Evolutionary conservation across 139 green algal species (phyloP).

Genomic region (Coelastrella sp.): DNA sequence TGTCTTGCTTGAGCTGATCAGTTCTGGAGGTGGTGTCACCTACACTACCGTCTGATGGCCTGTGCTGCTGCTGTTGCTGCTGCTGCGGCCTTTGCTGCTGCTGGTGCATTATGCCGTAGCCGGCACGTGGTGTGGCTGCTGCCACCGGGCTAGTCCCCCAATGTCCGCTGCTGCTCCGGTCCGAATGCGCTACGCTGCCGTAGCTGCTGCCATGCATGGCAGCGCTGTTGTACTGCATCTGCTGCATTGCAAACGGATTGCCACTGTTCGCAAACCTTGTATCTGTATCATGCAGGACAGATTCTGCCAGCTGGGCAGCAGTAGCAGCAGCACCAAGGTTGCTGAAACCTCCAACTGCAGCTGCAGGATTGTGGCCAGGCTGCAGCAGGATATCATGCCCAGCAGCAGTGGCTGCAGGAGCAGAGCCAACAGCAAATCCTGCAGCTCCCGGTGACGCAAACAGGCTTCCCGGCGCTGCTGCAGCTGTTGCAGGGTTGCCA

Average conservation of each 20-base stretch:
- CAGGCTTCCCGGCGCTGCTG: too few species aligned
- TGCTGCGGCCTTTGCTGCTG: neutral
- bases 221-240: neutral
- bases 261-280: neutral
- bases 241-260: neutral
- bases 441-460: neutral
- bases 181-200: neutral
- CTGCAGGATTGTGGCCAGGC: neutral
- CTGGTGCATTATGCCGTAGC: slow-evolving; percentile 29
- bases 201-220: neutral
- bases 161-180: neutral
- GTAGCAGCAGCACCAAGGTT: slow-evolving; percentile 6
- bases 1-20: slow-evolving; percentile 7
- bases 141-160: neutral
- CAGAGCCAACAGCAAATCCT: neutral
- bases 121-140: neutral
- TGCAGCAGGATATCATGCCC: slow-evolving; percentile 23
- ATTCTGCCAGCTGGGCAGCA: slow-evolving; percentile 36
- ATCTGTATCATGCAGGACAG: slow-evolving; percentile 19
- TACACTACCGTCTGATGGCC: neutral
- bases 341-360: neutral
- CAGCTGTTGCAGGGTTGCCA: too few species aligned
- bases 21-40: neutral
- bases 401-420: neutral
- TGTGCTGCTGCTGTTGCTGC: slow-evolving; percentile 7